Base-by-base conservation (phyloP, 2,329 filamentous ascomycete genomes). In the Trichocomaceae sp. region DNA sequence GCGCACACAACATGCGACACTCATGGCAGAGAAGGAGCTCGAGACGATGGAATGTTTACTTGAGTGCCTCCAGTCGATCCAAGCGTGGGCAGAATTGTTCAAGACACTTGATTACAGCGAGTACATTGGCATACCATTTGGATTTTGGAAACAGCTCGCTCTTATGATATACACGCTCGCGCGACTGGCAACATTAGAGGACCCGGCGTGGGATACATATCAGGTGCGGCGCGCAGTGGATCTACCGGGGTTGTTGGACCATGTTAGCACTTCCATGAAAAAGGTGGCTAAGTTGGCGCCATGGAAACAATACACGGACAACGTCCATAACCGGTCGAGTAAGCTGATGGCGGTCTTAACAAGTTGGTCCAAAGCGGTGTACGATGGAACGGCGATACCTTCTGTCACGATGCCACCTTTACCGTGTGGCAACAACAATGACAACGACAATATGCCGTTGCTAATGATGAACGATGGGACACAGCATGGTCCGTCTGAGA, bases 141-240 rank as follows among this genome's bases (percentile, higher is more conserved):
- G 19, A n/a, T 29, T 54, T 6, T 54, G 50, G 55, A 57, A 57
- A 35, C 55, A 57, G 19, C 17, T 57, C 17, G 35, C 44, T 42
- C 47, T 49, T 9, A 26, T 52, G 13, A 17, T 57, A 5, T 52
- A 45, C 23, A 48, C 52, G 3, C 15, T 51, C 5, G 42, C 26
- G 23, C 55, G 55, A 15, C 52, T 57, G 10, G 47, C 47, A 5
- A 33, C 29, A 1, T 31, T 57, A 9, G 47, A 50, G 3, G 50
- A 57, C 41, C 55, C 55, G 3, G 26, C 45, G 10, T 57, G 55
- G 55, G 51, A 57, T 13, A 17, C 31, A 8, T 44, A 47, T 3
- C 23, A 22, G 2, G 29, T 57, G 19, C 49, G 39, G 5, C 29
- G 22, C 15, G 22, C 42, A 9, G 29, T 57, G n/a, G 33, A 57